phyloP scores from a whole-genome alignment of 202 grass and related monocot species.

The Zizania palustris region DNA sequence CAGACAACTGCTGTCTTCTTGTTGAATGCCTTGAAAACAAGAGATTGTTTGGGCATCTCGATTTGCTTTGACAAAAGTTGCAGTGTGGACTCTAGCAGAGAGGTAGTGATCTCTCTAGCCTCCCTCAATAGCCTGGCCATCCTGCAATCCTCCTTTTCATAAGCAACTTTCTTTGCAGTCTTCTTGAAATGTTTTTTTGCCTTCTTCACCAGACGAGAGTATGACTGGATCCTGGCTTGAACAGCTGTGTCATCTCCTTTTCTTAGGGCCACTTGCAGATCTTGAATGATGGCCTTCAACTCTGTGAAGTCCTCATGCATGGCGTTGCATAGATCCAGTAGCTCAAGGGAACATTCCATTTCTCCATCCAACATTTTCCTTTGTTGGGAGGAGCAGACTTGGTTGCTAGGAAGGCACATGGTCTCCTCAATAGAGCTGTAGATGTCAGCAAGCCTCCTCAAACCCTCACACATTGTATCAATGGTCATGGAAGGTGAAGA shows the following conservation, averaged over 20 bases:
- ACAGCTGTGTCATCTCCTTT: constrained; percentile 30
- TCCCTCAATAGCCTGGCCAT: constrained; percentile 33
- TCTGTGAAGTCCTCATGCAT: constrained; percentile 35
- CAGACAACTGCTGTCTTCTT: constrained; percentile 21
- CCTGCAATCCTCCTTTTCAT: constrained; percentile 10
- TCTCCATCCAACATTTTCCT: constrained; percentile 46
- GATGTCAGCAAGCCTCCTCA: constrained; percentile 38
- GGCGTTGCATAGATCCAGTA: constrained; percentile 42
- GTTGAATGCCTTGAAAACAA: constrained; percentile 37
- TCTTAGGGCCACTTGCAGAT: constrained; percentile 33
- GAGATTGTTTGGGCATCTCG: constrained; percentile 26
- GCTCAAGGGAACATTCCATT: constrained; percentile 46
- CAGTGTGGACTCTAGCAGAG: constrained; percentile 41
- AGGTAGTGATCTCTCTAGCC: constrained; percentile 49
- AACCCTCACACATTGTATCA: constrained; percentile 42
- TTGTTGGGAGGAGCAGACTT: constrained; percentile 32
- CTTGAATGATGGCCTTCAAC: constrained; percentile 46
- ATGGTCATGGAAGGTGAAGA: constrained; percentile 30
- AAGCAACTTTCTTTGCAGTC: constrained; percentile 21
- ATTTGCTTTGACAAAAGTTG: constrained; percentile 24
- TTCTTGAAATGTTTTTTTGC: constrained; percentile 52
- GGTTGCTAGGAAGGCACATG: constrained; percentile 48
- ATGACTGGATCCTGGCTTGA: constrained; percentile 20
- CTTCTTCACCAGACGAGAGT: constrained; percentile 38
- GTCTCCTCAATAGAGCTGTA: constrained; percentile 48